Percentiles rank a stretch among this genome's conserved stretches.
phyloP scores from a whole-genome alignment of 2,329 filamentous ascomycete species.

The Sarocladiaceae sp. region DNA sequence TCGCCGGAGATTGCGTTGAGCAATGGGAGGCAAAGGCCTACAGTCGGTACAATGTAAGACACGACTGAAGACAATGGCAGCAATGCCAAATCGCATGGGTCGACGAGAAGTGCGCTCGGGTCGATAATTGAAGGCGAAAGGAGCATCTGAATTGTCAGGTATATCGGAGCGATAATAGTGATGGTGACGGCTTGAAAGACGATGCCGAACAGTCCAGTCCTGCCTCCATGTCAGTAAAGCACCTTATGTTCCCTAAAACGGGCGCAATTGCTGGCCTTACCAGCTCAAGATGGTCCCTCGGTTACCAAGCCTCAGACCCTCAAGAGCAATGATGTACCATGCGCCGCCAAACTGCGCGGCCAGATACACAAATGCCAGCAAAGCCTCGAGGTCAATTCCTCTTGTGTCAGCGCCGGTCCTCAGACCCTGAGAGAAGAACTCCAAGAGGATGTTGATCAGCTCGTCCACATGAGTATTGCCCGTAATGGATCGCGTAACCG shows the following conservation, averaged over 20 bases:
- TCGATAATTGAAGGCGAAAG: background rate
- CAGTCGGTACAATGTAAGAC: slow-evolving; percentile 7
- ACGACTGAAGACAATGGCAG: slow-evolving; percentile 8
- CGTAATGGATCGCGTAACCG: background rate
- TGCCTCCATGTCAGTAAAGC: slow-evolving; percentile 5
- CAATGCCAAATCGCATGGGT: slow-evolving; percentile 1
- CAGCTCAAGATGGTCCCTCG: slow-evolving; percentile 4
- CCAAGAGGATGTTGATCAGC: slow-evolving; percentile 6
- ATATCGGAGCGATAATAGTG: slow-evolving; percentile 11
- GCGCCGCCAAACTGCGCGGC: slow-evolving; percentile 10
- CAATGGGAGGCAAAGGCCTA: slow-evolving; percentile 3
- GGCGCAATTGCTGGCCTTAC: slow-evolving; percentile 10
- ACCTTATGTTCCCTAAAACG: background rate
- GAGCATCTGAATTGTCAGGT: slow-evolving; percentile 9
- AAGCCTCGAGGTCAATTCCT: slow-evolving; percentile 7
- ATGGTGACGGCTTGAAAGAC: slow-evolving; percentile 10
- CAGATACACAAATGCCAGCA: slow-evolving; percentile 8
- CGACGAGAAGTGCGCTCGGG: slow-evolving; percentile 3
- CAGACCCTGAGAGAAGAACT: slow-evolving; percentile 11
- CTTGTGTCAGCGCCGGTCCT: background rate
- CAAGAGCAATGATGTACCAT: slow-evolving; percentile 10
- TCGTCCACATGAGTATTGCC: slow-evolving; percentile 2
- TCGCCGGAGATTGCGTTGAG: background rate
- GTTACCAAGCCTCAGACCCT: slow-evolving; percentile 9
- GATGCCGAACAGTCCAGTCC: slow-evolving; percentile 10